These are phyloP conservation scores for Aspergillus ochraceoroseus DNA, from an alignment of 2,329 filamentous ascomycete genomes.

Conservation along the genomic window DNA sequence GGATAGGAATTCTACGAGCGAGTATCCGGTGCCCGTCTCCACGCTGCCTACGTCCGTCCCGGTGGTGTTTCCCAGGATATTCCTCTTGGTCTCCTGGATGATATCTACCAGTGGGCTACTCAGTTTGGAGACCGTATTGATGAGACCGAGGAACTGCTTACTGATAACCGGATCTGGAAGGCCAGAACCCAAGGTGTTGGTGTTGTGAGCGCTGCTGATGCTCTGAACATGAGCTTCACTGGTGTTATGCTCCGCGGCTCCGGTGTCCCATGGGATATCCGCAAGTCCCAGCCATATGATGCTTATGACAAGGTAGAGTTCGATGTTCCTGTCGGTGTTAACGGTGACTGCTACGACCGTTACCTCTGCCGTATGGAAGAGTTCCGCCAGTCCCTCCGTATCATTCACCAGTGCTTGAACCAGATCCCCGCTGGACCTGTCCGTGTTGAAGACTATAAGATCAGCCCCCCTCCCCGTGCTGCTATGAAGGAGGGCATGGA, in stretches of 20 bases:
- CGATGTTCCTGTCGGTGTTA: constrained; percentile 90
- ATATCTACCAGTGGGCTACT: constrained; percentile 99
- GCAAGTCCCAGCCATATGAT: constrained; percentile 95
- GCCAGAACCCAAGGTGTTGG: constrained; percentile 85
- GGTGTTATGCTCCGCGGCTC: constrained; percentile 98
- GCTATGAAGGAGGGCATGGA: constrained; percentile 99
- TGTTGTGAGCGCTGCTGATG: constrained; percentile 84
- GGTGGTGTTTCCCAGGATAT: constrained; percentile 96
- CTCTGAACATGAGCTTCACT: constrained; percentile 94
- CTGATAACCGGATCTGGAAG: constrained; percentile 99
- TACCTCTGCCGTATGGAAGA: constrained; percentile 99
- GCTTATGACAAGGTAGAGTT: constrained; percentile 98
- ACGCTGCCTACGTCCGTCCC: constrained; percentile 93
- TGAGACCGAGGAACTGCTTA: constrained; percentile 97
- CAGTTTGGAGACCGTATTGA: constrained; percentile 98
- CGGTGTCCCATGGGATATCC: constrained; percentile 91
- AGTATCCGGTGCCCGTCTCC: constrained; percentile 94
- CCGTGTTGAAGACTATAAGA: constrained; percentile 97
- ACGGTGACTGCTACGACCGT: constrained; percentile 98
- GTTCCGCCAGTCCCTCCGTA: constrained; percentile 95
- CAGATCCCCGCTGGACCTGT: constrained; percentile 95
- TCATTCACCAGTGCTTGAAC: constrained; percentile 98
- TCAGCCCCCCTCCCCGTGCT: constrained; percentile 86
- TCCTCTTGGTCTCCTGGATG: constrained; percentile 86
- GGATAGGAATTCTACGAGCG: constrained; percentile 99